phyloP scores from a whole-genome alignment of 305 asterid genomes.

The Fraxinus sp. region DNA sequence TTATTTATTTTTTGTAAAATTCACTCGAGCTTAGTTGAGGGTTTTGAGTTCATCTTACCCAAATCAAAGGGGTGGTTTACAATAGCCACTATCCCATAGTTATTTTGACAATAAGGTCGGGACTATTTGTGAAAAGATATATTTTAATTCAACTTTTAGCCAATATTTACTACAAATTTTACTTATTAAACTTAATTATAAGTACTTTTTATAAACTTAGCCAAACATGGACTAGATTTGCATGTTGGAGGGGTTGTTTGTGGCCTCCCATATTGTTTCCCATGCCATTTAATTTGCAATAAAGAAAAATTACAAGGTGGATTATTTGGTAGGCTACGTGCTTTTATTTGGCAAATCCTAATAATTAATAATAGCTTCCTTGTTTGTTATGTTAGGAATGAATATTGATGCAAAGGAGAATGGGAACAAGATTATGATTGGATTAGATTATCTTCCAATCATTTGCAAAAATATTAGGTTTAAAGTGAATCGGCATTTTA shows the following conservation, averaged over 20 bases:
- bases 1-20: not conserved
- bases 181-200: not conserved
- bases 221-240: not conserved
- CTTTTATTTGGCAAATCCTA: slow-evolving; percentile 2
- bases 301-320: slow-evolving; percentile 20
- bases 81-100: not conserved
- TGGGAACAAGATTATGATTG: not conserved
- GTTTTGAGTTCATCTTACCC: not conserved
- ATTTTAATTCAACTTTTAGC: not conserved
- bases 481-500: not conserved
- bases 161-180: not conserved
- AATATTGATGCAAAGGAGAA: slow-evolving; percentile 18
- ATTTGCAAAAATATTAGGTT: slow-evolving; percentile 23
- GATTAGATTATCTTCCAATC: slow-evolving; percentile 21
- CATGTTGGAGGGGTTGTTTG: slow-evolving; percentile 24
- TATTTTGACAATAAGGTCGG: not conserved
- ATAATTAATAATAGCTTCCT: slow-evolving; percentile 15
- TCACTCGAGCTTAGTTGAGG: not conserved
- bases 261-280: slow-evolving; percentile 36
- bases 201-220: not conserved
- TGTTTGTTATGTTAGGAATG: slow-evolving; percentile 10
- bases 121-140: not conserved
- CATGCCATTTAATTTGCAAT: slow-evolving; percentile 25
- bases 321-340: slow-evolving; percentile 26
- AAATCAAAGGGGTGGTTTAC: not conserved